Base-by-base conservation (phyloP, 305 asterid species). In the Ruellia speciosa region DNA sequence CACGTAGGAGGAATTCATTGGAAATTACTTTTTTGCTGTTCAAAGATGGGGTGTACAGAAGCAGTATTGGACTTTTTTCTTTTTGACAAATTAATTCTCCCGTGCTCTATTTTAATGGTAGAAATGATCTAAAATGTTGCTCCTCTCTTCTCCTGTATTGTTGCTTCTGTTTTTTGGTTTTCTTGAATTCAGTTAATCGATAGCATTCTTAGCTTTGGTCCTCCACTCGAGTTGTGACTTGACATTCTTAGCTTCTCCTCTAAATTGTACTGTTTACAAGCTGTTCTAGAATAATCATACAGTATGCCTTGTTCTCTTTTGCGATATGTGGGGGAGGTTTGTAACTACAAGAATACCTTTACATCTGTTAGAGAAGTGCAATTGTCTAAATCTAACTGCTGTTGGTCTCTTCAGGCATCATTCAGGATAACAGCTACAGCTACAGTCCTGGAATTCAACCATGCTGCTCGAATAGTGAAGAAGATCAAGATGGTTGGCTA, bases 341-440 rank as follows among this genome's bases (percentile, higher is more conserved):
- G 41, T 37, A 2, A 37, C 12, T 37, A 7, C 12, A 10, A 7
- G 9, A 37, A 7, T 37, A 37, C 41, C 41, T 10, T 24, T 10
- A 2, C 41, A 0, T 37, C 41, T 6, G 41, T 37, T 37, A 37
- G 41, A 37, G 41, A 37, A 37, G 41, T 37, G 31, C 31, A 4
- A 24, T 24, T 24, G 31, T 24, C 31, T 58, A 18, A 19, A 52
- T 40, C 60, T 48, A 39, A 58, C 54, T 37, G 17, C 24, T 33
- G 52, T 65, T 35, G 51, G 17, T 39, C 18, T 71, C 39, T 65
- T 58, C 90, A 92, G 99, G 84, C 87, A 56, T 66, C 90, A 64
- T 92, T 92, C 76, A 84, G 99, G 85, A 86, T 92, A 66, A 83
- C 87, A 33, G 99, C 95, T 47, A 88, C 96, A 45, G 99, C 87